Evolutionary conservation across 2,329 filamentous ascomycete species (phyloP).

Genomic region (Raffaelea ambrosiae): DNA sequence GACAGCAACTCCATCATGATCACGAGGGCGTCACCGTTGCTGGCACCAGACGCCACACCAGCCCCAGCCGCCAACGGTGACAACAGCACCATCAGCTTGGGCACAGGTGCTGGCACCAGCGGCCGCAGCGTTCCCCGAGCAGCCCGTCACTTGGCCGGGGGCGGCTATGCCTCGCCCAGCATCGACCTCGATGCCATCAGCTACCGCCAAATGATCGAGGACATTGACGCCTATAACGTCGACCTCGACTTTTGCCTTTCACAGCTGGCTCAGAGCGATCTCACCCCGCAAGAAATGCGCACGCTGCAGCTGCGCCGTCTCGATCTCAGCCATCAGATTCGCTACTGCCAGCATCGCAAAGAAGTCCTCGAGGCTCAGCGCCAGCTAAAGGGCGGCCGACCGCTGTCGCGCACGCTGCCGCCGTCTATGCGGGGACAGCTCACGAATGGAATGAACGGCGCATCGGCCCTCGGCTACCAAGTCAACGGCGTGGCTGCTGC

Average conservation of each 20-base stretch:
- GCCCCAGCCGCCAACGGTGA: background rate
- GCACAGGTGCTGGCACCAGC: background rate
- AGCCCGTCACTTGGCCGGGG: too few species aligned
- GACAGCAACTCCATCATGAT: background rate
- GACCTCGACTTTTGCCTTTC: conserved; percentile 32
- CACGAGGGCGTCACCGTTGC: background rate
- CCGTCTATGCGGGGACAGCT: background rate
- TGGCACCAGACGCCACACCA: background rate
- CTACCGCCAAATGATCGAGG: conserved; percentile 29
- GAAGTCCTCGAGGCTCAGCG: conserved; percentile 21
- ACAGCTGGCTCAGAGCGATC: conserved; percentile 22
- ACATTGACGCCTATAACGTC: conserved; percentile 31
- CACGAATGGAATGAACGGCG: background rate
- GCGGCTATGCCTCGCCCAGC: conserved; percentile 8
- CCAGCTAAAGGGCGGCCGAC: conserved; percentile 6
- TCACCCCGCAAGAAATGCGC: conserved; percentile 32
- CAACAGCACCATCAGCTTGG: background rate
- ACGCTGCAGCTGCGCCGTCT: conserved; percentile 32
- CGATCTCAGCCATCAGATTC: conserved; percentile 35
- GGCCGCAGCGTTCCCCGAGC: too few species aligned
- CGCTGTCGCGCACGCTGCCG: background rate
- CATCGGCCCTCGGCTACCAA: background rate
- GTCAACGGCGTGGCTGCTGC: too few species aligned
- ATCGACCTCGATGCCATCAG: conserved; percentile 21
- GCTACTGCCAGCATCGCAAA: conserved; percentile 31